A percentile compares a stretch with the other conserved stretches of the same genome.
phyloP scores from a whole-genome alignment of 1,139 yeast species.

The Hyphopichia buzzinii region DNA sequence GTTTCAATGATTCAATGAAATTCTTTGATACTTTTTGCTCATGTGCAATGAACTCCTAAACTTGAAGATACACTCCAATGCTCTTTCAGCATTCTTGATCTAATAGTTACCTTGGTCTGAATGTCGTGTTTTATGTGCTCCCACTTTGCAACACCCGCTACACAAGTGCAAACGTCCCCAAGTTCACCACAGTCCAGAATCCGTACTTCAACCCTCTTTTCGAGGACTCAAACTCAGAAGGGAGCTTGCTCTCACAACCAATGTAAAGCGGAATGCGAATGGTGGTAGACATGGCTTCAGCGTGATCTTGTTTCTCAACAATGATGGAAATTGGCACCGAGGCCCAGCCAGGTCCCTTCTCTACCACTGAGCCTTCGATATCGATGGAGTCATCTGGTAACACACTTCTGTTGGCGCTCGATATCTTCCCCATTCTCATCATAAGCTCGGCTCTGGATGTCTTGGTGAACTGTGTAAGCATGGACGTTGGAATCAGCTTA shows the following conservation, averaged over 20 bases:
- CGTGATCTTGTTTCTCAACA: conserved; percentile 2
- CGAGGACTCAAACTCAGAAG: conserved; percentile 20
- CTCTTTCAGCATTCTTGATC: too few relatives aligned
- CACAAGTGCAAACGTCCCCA: conserved; percentile 17
- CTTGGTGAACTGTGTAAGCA: conserved; percentile 27
- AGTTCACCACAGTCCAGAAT: conserved; percentile 31
- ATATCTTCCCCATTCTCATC: conserved; percentile 23
- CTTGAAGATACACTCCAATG: too few relatives aligned
- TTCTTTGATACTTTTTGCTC: too few relatives aligned
- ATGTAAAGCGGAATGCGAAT: conserved; percentile 31
- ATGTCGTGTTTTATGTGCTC: neutral
- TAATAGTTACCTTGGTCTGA: too few relatives aligned
- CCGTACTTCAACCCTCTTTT: conserved; percentile 26
- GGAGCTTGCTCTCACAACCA: conserved; percentile 18
- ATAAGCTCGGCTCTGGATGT: conserved; percentile 32
- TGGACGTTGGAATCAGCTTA: conserved; percentile 33
- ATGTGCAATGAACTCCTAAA: too few relatives aligned
- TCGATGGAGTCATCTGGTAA: conserved; percentile 9
- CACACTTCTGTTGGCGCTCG: conserved; percentile 2
- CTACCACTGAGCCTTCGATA: conserved; percentile 18
- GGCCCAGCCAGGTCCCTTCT: conserved; percentile 33
- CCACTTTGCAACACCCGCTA: neutral
- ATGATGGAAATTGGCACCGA: conserved; percentile 29
- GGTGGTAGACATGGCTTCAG: neutral
- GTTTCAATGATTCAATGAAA: too few relatives aligned